Evolutionary conservation across 1,284 basidiomycete genomes (phyloP), one percentile per base, ranked within the genome.

Genomic region (Cryptococcus maquisensis): DNA sequence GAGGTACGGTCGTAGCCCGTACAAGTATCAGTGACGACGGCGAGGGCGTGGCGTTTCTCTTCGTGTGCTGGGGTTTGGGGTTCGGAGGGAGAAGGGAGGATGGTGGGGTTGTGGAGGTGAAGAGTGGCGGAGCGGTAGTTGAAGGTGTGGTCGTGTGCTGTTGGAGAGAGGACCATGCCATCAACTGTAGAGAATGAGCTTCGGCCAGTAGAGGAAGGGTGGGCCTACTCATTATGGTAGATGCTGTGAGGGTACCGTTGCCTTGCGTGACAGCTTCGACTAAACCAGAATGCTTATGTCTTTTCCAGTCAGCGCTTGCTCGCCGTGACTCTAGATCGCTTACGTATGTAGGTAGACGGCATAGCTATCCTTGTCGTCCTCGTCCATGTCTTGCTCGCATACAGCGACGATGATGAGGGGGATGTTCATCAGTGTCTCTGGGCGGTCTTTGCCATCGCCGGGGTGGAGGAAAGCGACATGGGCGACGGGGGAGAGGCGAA

Each of bases 391-490:
- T 2, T 35, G 53, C 8, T 54, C 55, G 10, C 21, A 45, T 8
- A 62, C 37, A 5, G 56, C 23, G 2, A 56, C 55, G 2, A 45
- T 38, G 45, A 64, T 56, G 44, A 64, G 24, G 16, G 63, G 63
- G 12, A 62, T n/a, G 32, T 64, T 64, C 63, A 64, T 64, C 16
- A 64, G 21, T 4, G 63, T 64, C 52, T 57, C 52, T 24, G 41
- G 47, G 41, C 55, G 39, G 26, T 12, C 38, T 21, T 48, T 51
- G 18, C 40, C 47, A 47, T 64, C 59, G 21, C 60, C 62, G 0
- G 63, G 63, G 47, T 62, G 63, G 2, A 64, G 35, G 43, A 64
- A 64, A 2, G 63, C 63, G 38, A 64, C 53, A 41, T 62, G 60
- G 2, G 55, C 51, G 9, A 64, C 51, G 2, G 58, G 57, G 7